phyloP scores from a whole-genome alignment of 106 monocot genomes.

The Dendrobium officinale region DNA sequence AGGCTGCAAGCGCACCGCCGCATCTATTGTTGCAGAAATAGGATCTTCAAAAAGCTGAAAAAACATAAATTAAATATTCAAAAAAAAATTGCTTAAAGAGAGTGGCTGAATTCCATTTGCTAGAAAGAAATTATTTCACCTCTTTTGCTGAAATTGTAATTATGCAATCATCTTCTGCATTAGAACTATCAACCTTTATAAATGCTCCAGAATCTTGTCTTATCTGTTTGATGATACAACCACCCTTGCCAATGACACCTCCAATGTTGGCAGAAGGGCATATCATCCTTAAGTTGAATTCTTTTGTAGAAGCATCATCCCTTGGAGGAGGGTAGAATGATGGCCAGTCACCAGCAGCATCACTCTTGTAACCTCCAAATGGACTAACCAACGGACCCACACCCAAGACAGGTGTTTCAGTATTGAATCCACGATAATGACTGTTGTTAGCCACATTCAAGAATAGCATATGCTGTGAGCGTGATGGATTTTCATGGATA shows the following conservation, averaged over 20 bases:
- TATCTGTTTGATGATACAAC: constrained; percentile 66
- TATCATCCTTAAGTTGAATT: constrained; percentile 68
- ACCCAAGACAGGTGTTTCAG: constrained; percentile 40
- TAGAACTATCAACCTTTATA: constrained; percentile 65
- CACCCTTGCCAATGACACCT: constrained; percentile 88
- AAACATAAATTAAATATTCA: neutral
- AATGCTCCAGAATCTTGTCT: constrained; percentile 71
- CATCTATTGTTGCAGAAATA: constrained; percentile 82
- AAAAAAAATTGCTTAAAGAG: neutral
- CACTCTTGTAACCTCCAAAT: constrained; percentile 76
- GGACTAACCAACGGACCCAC: constrained; percentile 43
- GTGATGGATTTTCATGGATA: constrained; percentile 89
- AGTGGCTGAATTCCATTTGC: neutral
- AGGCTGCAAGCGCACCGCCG: constrained; percentile 82
- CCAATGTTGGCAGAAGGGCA: constrained; percentile 75
- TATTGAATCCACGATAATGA: constrained; percentile 35
- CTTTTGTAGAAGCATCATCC: constrained; percentile 67
- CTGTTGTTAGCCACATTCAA: constrained; percentile 29
- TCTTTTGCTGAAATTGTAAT: constrained; percentile 67
- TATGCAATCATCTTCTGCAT: constrained; percentile 62
- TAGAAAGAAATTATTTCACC: constrained; percentile 16
- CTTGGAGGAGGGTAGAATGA: constrained; percentile 52
- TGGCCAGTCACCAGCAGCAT: constrained; percentile 60
- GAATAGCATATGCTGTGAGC: constrained; percentile 65
- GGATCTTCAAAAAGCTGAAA: constrained; percentile 84